Conservation (phyloP, 441 rosid genomes). For the Gossypium schwendimanii region DNA sequence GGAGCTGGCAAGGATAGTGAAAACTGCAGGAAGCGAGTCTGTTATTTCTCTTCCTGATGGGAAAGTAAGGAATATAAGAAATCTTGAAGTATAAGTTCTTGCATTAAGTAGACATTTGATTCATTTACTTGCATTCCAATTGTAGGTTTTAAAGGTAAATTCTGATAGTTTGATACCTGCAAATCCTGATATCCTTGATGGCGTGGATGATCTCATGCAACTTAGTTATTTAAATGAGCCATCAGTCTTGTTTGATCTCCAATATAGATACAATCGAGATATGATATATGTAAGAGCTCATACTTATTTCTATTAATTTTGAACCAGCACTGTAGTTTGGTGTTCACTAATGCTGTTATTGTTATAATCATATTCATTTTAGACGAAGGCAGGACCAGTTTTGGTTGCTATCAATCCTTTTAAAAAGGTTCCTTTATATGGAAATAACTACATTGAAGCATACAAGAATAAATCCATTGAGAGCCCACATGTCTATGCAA, state of each 20-base stretch:
- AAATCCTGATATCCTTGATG: constrained; percentile 97
- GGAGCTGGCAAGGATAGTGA: constrained; percentile 73
- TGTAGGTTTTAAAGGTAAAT: constrained; percentile 61
- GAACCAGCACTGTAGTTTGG: constrained; percentile 1
- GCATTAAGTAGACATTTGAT: constrained; percentile 12
- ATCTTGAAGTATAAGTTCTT: constrained; percentile 8
- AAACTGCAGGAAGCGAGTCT: constrained; percentile 61
- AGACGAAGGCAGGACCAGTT: constrained; percentile 99
- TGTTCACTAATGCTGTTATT: constrained; percentile 15
- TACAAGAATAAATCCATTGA: constrained; percentile 68
- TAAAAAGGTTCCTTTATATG: constrained; percentile 79
- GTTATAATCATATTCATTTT: constrained; percentile 16
- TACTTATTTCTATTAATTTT: constrained; percentile 14
- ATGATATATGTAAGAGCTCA: constrained; percentile 78
- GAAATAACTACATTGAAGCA: constrained; percentile 70
- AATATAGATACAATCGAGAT: constrained; percentile 74
- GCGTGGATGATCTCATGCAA: constrained; percentile 95
- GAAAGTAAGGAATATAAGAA: constrained; percentile 46
- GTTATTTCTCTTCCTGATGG: constrained; percentile 66
- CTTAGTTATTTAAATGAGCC: constrained; percentile 97
- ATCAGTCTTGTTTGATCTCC: constrained; percentile 80
- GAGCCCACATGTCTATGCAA: constrained; percentile 93
- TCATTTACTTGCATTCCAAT: constrained; percentile 9
- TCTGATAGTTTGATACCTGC: constrained; percentile 69
- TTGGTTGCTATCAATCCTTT: constrained; percentile 96